Evolutionary conservation across 2,329 filamentous ascomycete genomes (phyloP), one percentile per base, ranked within the genome.

Genomic region (Neocucurbitaria cava): DNA sequence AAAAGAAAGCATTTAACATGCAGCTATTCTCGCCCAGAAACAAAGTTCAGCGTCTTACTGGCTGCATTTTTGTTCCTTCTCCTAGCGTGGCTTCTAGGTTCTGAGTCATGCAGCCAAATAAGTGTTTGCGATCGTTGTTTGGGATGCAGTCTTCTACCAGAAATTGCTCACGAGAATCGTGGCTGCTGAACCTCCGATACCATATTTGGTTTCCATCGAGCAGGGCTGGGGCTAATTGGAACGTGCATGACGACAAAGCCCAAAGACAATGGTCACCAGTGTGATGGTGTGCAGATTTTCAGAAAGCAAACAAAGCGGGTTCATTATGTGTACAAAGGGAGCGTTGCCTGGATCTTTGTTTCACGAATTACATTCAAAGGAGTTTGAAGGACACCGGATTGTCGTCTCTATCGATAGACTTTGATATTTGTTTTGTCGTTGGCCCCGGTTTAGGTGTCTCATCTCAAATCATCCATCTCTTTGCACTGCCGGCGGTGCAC

Each of bases 301-400:
- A 42, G 42, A 45, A 45, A 33, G 28, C 26, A 45, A 45, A 42
- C 46, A 46, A 33, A 24, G n/a, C 20, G 26, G 40, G 35, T 33
- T 46, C 43, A 21, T 52, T 52, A 26, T 35, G 3, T 46, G 46
- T 41, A 52, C 49, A 52, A 52, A 46, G 49, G 35, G 49, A 6
- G 15, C 21, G 3, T 13, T 23, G 40, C n/a, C n/a, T n/a, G n/a
- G n/a, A 42, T 23, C 40, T 42, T 28, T 17, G 40, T 52, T 46
- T 52, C 49, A 52, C 15, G 20, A 5, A 24, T 18, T 39, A 24
- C 23, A 21, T 40, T 46, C 17, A 28, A 28, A 42, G 7, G 21
- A 42, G 5, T 23, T 42, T 13, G 10, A 42, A 42, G 40, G 23
- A 28, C 26, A 41, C n/a, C 20, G 24, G 41, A 8, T 52, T 44